Evolutionary conservation across 2,329 filamentous ascomycete genomes (phyloP).

Genomic region (Cadophora malorum): DNA sequence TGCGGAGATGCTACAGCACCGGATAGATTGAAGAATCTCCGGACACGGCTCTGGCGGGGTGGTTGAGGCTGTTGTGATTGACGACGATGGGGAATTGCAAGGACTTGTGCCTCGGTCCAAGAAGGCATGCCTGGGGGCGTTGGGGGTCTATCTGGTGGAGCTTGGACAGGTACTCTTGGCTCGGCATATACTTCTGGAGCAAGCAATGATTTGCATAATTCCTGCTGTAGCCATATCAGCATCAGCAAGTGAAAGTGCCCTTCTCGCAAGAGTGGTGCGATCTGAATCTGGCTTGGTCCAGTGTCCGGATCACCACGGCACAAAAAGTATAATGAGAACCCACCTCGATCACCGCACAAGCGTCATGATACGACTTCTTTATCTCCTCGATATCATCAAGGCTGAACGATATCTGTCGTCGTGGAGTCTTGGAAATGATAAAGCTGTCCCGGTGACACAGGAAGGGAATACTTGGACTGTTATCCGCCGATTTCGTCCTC

Average conservation of each 20-base stretch:
- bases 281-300: neutral
- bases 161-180: constrained; percentile 41
- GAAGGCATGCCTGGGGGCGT: constrained; percentile 46
- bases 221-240: constrained; percentile 11
- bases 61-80: constrained; percentile 16
- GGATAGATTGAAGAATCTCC: constrained; percentile 36
- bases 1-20: constrained; percentile 18
- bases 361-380: constrained; percentile 43
- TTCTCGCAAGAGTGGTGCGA: neutral
- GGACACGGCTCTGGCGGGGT: constrained; percentile 31
- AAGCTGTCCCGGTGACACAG: constrained; percentile 42
- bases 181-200: constrained; percentile 44
- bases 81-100: constrained; percentile 19
- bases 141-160: constrained; percentile 40
- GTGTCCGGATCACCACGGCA: neutral
- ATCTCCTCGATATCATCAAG: constrained; percentile 45
- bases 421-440: constrained; percentile 39
- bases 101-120: constrained; percentile 43
- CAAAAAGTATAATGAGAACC: neutral
- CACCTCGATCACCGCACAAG: constrained; percentile 38
- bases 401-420: constrained; percentile 47
- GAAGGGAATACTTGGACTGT: constrained; percentile 39
- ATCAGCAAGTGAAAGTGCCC: neutral
- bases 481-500: constrained; percentile 40
- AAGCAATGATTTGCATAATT: constrained; percentile 28